Conservation (phyloP, 768 basidiomycete genomes). For the Tricholoma sp. region DNA sequence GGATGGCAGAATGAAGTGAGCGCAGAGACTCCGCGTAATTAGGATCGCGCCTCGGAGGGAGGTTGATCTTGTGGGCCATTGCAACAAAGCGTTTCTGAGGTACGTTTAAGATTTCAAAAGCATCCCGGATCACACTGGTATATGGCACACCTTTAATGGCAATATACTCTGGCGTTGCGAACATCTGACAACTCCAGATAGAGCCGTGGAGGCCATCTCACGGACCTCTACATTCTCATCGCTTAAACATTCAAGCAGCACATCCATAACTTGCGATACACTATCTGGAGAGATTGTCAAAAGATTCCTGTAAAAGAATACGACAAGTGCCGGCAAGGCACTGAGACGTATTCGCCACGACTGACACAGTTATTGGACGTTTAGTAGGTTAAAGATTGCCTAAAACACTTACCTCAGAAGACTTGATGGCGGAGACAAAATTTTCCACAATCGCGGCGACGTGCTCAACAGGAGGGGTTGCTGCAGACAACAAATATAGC, state of each 20-base stretch:
- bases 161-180: constrained; percentile 87
- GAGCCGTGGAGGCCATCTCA: constrained; percentile 82
- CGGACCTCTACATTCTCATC: constrained; percentile 94
- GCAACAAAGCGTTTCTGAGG: constrained; percentile 75
- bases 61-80: constrained; percentile 50
- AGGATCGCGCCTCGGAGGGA: constrained; percentile 68
- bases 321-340: constrained; percentile 80
- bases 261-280: constrained; percentile 72
- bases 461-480: constrained; percentile 67
- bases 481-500: constrained; percentile 75
- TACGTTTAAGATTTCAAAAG: constrained; percentile 3
- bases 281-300: constrained; percentile 65
- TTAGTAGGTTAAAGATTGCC: background rate
- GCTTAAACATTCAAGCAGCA: constrained; percentile 74
- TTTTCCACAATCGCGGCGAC: constrained; percentile 55
- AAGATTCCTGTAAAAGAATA: constrained; percentile 90
- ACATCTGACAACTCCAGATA: constrained; percentile 84
- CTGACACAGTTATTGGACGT: constrained; percentile 29
- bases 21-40: constrained; percentile 69
- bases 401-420: constrained; percentile 54
- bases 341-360: constrained; percentile 90
- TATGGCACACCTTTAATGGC: constrained; percentile 63
- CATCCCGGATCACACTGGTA: constrained; percentile 1
- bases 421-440: constrained; percentile 69
- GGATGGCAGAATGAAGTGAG: constrained; percentile 80